A percentile compares a stretch with the other conserved stretches of the same genome.
These are phyloP conservation scores for Trichoderma sp. DNA, from an alignment of 2,329 filamentous ascomycete species.

Conservation along the genomic window DNA sequence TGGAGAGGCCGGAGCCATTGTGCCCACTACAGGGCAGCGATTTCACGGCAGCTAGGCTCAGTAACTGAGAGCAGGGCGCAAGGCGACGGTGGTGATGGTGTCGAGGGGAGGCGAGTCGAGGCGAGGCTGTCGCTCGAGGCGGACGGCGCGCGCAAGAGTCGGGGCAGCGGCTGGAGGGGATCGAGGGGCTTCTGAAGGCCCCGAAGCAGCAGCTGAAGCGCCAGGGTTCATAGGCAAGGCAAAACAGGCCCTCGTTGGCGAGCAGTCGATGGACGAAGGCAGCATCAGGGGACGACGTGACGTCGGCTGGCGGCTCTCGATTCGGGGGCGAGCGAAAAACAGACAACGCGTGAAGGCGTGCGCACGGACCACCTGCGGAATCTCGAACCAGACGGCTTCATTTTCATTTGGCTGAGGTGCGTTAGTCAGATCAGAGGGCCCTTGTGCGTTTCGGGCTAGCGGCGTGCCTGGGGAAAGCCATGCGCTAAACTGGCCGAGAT, in stretches of 20 bases:
- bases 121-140: constrained; percentile 16
- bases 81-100: constrained; percentile 7
- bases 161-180: constrained; percentile 31
- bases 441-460: constrained; percentile 13
- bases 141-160: constrained; percentile 30
- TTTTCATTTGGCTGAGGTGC: not conserved
- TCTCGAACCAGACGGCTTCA: not conserved
- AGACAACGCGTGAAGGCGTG: constrained; percentile 42
- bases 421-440: constrained; percentile 4
- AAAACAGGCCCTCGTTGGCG: constrained; percentile 27
- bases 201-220: constrained; percentile 20
- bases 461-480: not conserved
- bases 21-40: not conserved
- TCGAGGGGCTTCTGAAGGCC: constrained; percentile 27
- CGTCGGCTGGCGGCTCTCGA: constrained; percentile 34
- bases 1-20: constrained; percentile 37
- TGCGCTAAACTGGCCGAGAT: not conserved
- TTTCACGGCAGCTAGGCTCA: not conserved
- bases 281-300: constrained; percentile 36
- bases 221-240: constrained; percentile 24
- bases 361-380: constrained; percentile 25
- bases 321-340: constrained; percentile 37
- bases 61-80: not conserved
- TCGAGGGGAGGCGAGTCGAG: not conserved
- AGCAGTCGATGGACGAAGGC: constrained; percentile 30